Evolutionary conservation across 768 basidiomycete species (phyloP), one percentile per base, ranked within the genome.

Genomic region (Fomitopsis pulvina): DNA sequence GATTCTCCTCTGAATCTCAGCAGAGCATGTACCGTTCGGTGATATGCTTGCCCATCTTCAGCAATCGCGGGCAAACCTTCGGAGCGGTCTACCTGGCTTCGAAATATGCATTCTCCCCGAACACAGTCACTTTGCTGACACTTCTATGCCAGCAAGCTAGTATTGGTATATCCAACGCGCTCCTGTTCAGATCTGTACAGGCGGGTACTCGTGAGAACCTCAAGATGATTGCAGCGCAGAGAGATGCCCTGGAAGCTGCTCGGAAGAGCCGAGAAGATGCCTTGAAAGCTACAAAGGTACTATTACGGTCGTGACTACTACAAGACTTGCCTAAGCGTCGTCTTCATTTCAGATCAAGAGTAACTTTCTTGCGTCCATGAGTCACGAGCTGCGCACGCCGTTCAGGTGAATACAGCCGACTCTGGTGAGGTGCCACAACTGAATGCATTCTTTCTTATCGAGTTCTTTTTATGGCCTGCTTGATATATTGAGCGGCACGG

Each of bases 401-500:
- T 87, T 88, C 64, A 85, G 81, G 82, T 81, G 55, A n/a, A 51
- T 47, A n/a, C 41, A 1, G 24, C 2, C 7, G n/a, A n/a, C 29
- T 14, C 14, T 30, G 29, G 29, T 30, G 14, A 30, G 14, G 14
- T 6, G 44, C 28, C 18, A 28, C 43, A 45, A 46, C 30, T 7
- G 14, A 37, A 18, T 37, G 34, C 14, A 9, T 9, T 12, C 0
- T 21, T 29, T 44, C n/a, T n/a, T 24, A 14, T 52, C 7, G 45
- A 83, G 83, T 54, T 86, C 85, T 2, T 88, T 87, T 63, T 88
- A 86, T 60, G 86, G 86, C 12, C 68, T 88, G 3, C 69, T 88
- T 9, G 86, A 87, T 61, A 74, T 88, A n/a, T 60, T 88, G 20
- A 80, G 79, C 55, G 81, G 82, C 1, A 87, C 85, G 2, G 80